Percentiles rank a stretch among this genome's conserved stretches.
phyloP scores from a whole-genome alignment of 1,284 basidiomycete genomes.

The Sanghuangporus weigelae region DNA sequence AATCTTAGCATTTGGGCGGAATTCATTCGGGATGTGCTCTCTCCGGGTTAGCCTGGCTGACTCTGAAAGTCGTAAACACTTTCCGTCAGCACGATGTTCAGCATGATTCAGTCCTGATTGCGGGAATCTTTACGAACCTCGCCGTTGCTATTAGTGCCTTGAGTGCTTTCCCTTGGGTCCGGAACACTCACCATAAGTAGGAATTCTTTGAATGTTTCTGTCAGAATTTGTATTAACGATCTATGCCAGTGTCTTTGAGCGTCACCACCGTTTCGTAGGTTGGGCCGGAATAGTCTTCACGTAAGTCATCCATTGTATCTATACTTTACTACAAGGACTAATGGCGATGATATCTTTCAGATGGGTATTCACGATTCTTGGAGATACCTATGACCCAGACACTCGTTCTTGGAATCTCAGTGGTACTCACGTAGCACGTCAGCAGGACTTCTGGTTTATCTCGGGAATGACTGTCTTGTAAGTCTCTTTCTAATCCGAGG shows the following conservation, averaged over 20 bases:
- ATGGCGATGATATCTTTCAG: neutral
- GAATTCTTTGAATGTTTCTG: slow-evolving; percentile 22
- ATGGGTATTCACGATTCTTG: slow-evolving; percentile 60
- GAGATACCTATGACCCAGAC: slow-evolving; percentile 50
- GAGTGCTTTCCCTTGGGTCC: slow-evolving; percentile 65
- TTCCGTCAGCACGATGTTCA: slow-evolving; percentile 42
- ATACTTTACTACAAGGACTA: slow-evolving; percentile 18
- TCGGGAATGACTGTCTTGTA: slow-evolving; percentile 70
- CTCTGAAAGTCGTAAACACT: slow-evolving; percentile 53
- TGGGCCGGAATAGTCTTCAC: slow-evolving; percentile 40
- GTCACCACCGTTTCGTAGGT: slow-evolving; percentile 71
- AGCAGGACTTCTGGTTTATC: slow-evolving; percentile 73
- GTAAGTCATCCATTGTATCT: neutral
- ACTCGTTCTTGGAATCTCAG: slow-evolving; percentile 51
- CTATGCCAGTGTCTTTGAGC: slow-evolving; percentile 55
- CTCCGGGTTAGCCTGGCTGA: slow-evolving; percentile 60
- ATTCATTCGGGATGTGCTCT: slow-evolving; percentile 71
- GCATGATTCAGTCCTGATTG: slow-evolving; percentile 49
- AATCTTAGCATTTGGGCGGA: slow-evolving; percentile 61
- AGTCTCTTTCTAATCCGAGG: slow-evolving; percentile 24
- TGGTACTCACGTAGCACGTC: slow-evolving; percentile 49
- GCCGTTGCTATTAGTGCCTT: slow-evolving; percentile 50
- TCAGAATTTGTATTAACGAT: slow-evolving; percentile 13
- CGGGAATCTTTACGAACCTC: slow-evolving; percentile 54
- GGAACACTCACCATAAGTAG: slow-evolving; percentile 74